Evolutionary conservation across 352 stramenopile species (phyloP), one percentile per base, ranked within the genome.

Genomic region (Globisporangium polare): DNA sequence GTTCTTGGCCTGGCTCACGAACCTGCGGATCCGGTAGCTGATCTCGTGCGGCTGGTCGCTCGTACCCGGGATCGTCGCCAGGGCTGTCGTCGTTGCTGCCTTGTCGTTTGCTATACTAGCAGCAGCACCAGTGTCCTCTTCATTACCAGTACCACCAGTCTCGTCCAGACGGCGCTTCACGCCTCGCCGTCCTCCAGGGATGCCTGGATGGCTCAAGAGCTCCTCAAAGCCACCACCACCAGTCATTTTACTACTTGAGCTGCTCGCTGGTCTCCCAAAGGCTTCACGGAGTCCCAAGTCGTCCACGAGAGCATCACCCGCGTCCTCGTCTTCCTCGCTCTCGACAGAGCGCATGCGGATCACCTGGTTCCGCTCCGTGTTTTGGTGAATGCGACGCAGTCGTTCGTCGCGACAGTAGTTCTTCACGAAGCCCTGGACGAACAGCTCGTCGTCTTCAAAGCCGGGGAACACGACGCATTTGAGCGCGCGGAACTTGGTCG

Each of bases 341-440:
- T 69, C 75, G 22, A 68, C 51, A 5, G 71, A 64, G 12, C 77
- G 73, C 43, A 90, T 68, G 3, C 74, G 75, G 60, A 90, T 72
- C 5, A 89, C 72, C 65, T 85, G 63, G 43, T 69, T 79, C 26
- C 76, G 75, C 50, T 84, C 77, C 22, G 67, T 65, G 43, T 88
- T 90, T 26, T 87, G 80, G 31, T 80, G 67, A 45, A 91, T 81
- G 7, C 84, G 80, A 0, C 84, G 71, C 33, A 91, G 58, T n/a
- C 84, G 82, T 49, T 94, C 84, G 51, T 94, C 80, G 3, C 80
- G 78, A 45, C 78, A 85, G 31, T 92, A 94, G 49, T 90, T 88
- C 31, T 89, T 80, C 17, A 92, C 78, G 66, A 75, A 94, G 0
- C 68, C 61, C 62, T 94, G 80, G 31, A 94, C 81, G 27, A 89